Conservation (phyloP, 73 alveolate species). For the Paramecium octaurelia region DNA sequence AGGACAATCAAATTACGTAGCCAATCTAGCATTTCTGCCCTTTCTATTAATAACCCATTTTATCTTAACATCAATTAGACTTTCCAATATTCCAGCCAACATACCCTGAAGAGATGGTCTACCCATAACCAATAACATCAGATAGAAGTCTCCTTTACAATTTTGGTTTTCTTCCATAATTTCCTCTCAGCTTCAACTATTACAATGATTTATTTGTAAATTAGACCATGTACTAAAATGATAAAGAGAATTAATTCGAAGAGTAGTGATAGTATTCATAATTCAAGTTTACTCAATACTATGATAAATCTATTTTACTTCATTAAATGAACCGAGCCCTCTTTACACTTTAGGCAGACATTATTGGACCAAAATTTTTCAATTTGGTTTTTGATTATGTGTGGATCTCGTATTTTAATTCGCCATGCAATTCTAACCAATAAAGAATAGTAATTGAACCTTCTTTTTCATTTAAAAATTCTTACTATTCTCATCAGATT, state of each 20-base stretch:
- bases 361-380: background rate
- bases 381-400: too few species aligned
- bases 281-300: background rate
- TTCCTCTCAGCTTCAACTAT: background rate
- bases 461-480: too few species aligned
- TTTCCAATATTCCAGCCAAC: background rate
- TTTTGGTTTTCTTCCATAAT: slow-evolving; percentile 12
- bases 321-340: background rate
- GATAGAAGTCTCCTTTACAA: background rate
- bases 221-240: background rate
- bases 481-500: background rate
- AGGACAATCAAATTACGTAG: background rate
- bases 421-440: background rate
- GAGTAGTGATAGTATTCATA: background rate
- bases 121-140: background rate
- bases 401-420: background rate
- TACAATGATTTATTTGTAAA: background rate
- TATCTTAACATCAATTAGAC: background rate
- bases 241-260: slow-evolving; percentile 9
- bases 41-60: background rate
- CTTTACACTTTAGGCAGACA: too few species aligned
- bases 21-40: background rate
- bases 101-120: background rate
- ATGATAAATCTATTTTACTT: background rate
- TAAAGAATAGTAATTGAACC: background rate